These are phyloP conservation scores for Dendrocalamus latiflorus DNA, from an alignment of 202 grass and related monocot genomes.

Conservation along the genomic window DNA sequence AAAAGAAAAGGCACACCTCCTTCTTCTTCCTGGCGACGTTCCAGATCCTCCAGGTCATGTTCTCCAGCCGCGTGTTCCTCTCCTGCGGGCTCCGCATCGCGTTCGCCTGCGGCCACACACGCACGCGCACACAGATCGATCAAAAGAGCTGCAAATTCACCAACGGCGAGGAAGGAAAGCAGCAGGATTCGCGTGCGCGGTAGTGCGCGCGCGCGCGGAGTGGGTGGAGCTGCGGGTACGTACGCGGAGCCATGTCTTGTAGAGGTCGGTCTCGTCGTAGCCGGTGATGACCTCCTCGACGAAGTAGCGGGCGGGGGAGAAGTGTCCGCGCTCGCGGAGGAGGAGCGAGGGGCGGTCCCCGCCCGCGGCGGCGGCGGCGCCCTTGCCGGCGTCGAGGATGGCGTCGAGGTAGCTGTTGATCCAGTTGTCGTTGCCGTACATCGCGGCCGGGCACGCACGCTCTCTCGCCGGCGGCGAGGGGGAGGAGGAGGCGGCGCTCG, in stretches of 20 bases:
- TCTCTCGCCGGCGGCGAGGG: too few relatives aligned
- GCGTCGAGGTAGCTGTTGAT: slow-evolving; percentile 81
- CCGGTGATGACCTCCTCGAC: slow-evolving; percentile 95
- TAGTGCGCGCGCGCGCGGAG: too few relatives aligned
- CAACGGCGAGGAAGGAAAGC: too few relatives aligned
- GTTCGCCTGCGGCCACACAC: slow-evolving; percentile 56
- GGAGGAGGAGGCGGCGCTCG: too few relatives aligned
- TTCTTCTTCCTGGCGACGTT: slow-evolving; percentile 99
- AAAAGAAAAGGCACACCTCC: slow-evolving; percentile 56
- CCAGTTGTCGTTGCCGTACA: slow-evolving; percentile 79
- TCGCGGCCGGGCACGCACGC: too few relatives aligned
- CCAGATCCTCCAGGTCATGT: slow-evolving; percentile 99
- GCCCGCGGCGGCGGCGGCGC: slow-evolving; percentile 46
- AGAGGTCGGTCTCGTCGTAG: slow-evolving; percentile 88
- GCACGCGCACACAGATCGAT: slow-evolving; percentile 31
- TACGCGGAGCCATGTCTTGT: slow-evolving; percentile 92
- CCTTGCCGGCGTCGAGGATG: slow-evolving; percentile 65
- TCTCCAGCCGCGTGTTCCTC: slow-evolving; percentile 97
- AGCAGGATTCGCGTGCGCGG: too few relatives aligned
- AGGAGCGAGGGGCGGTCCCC: slow-evolving; percentile 66
- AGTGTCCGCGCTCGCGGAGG: slow-evolving; percentile 76
- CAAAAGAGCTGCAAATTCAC: too few relatives aligned
- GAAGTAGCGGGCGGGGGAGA: slow-evolving; percentile 88
- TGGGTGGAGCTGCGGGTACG: not conserved
- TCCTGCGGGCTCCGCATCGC: slow-evolving; percentile 99